Evolutionary conservation across 208 protist species (phyloP), one percentile per base, ranked within the genome.

Genomic region (Crithidia fasciculata): DNA sequence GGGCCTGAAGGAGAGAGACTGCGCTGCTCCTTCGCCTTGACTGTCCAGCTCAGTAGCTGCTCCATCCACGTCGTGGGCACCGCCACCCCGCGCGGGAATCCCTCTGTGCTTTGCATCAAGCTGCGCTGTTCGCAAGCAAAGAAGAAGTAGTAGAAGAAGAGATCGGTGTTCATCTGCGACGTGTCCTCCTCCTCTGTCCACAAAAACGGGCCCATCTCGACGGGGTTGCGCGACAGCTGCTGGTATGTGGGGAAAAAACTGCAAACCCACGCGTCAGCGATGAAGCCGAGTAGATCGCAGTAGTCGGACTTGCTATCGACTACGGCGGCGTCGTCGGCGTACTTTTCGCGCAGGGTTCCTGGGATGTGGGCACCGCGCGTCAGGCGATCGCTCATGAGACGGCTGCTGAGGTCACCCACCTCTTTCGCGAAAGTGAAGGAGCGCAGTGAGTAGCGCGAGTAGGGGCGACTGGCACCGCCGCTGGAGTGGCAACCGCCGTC

Each of bases 61-160:
- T 78, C 63, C 70, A 94, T 61, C 89, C 89, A 94, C 62, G 81
- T 65, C 4, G 78, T 82, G 7, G 86, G 85, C 66, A 94, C 83
- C 3, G 87, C 76, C 39, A 82, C 82, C 36, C 89, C 89, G 16
- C 80, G 81, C 36, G 66, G 65, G 41, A 71, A 37, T 8, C 78
- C 79, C 16, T 79, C 76, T 19, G 65, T 67, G 56, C 90, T 79
- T 18, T 81, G 74, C 74, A 82, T 66, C 12, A 82, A 66, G 64
- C 83, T 88, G n/a, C 52, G 58, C 55, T 80, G 81, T 39, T 81
- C 81, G 61, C 74, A 78, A 16, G 88, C 68, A 56, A 69, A 69
- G 74, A 89, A 90, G 37, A 94, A 78, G 36, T 82, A 85, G 77
- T 89, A 90, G 36, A 82, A 77, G 52, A 91, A 73, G 6, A 91